phyloP scores from a whole-genome alignment of 2,329 filamentous ascomycete genomes.

The Fusarium dimerum region DNA sequence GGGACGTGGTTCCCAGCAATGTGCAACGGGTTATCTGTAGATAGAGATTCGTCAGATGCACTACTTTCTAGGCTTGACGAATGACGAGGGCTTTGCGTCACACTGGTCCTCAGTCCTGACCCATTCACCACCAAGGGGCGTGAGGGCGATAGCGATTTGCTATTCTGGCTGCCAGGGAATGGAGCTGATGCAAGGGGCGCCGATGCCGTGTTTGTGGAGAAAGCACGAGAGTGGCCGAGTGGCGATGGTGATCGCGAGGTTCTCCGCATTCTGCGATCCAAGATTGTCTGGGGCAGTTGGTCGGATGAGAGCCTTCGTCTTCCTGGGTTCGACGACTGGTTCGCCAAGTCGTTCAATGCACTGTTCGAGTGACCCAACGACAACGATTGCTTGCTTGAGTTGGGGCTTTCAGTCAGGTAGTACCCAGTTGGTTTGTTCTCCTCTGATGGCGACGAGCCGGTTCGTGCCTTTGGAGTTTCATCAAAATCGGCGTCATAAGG shows the following conservation, averaged over 20 bases:
- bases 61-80: conserved; percentile 14
- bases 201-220: conserved; percentile 43
- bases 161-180: conserved; percentile 39
- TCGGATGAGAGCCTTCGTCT: conserved; percentile 54
- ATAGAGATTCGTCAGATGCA: conserved; percentile 23
- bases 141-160: conserved; percentile 24
- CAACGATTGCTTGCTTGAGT: conserved; percentile 28
- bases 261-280: conserved; percentile 54
- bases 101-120: conserved; percentile 41
- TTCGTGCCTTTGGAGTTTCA: conserved; percentile 41
- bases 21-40: conserved; percentile 31
- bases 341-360: conserved; percentile 50
- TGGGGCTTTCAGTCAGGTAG: conserved; percentile 30
- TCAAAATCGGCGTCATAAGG: conserved; percentile 56
- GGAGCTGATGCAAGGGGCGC: conserved; percentile 41
- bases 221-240: conserved; percentile 49
- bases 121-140: conserved; percentile 57
- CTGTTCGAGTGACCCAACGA: conserved; percentile 38
- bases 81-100: conserved; percentile 27
- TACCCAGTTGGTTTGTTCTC: conserved; percentile 38
- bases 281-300: conserved; percentile 53
- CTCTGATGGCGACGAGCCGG: conserved; percentile 51
- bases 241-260: conserved; percentile 60
- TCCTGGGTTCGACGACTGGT: conserved; percentile 36
- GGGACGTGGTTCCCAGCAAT: conserved; percentile 19